Evolutionary conservation across 225 moss, liverwort and hornwort species (phyloP), one percentile per base, ranked within the genome.

Genomic region (Polytrichum formosum): DNA sequence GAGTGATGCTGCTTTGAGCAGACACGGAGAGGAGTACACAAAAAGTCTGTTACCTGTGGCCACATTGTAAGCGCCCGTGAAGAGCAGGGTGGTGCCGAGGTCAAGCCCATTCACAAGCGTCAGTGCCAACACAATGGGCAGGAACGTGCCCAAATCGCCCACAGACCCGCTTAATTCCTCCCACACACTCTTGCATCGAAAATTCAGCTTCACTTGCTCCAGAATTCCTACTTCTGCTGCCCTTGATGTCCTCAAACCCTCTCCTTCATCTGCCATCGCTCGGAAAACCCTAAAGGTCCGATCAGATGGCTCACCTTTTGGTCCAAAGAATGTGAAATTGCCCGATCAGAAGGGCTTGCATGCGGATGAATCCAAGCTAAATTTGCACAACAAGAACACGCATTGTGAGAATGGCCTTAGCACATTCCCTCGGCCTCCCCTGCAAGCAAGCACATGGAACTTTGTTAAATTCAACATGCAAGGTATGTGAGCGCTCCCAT

Each of bases 71-170:
- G 78, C 69, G 56, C 94, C 94, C 0, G 89, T 95, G 83, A 95
- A 95, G 30, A 95, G 71, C 64, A 95, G 78, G 7, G 90, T 92
- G 2, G 90, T 90, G 61, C 92, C 92, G 26, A 95, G 78, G 66
- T 91, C 87, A 64, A 95, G 80, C 5, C 84, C 84, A 65, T 92
- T 95, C 65, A 87, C 92, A 61, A 92, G 81, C n/a, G 89, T 79
- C 54, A 95, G 71, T 27, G 95, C 92, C 61, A 95, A 65, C 17
- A 91, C 71, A 54, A 95, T 86, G 17, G 95, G 95, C 61, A 95
- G 37, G 73, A 92, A 95, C 1, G 95, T 95, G 17, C 92, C 92
- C 0, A 95, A 76, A 73, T 95, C 95, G 28, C 95, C 95, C 68
- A 95, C 77, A 7, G 92, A 85, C 70, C 95, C 95, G 63, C 92